Evolutionary conservation across 2,329 filamentous ascomycete species (phyloP), one percentile per base, ranked within the genome.

Genomic region (Neonectria ditissima): DNA sequence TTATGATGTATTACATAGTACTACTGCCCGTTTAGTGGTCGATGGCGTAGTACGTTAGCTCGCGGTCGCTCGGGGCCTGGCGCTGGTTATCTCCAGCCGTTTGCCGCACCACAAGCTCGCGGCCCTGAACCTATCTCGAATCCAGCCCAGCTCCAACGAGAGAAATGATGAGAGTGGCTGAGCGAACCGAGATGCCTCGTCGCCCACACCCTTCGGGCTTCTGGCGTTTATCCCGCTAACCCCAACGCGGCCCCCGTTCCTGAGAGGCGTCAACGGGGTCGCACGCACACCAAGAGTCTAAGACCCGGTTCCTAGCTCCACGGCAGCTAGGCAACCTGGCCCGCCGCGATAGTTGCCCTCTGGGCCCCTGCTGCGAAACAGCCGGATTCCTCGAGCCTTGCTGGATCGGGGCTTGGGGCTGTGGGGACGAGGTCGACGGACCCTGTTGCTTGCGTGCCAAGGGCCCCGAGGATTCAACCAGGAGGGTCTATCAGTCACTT

Each of bases 361-460:
- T 54, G 32, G 3, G 59, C 54, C 48, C 56, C 62, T 62, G 55
- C 44, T 54, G 59, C 65, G 69, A 70, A 71, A 69, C 68, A 67
- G 56, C 48, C 53, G 66, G 69, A 54, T 61, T 57, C 59, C 26
- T 53, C 41, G 14, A 55, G 56, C 69, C 45, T 69, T 63, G 54
- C 66, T 48, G 16, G 44, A 66, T 70, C 13, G 43, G 61, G 26
- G 32, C 44, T 44, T 59, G 41, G 43, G 60, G 62, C 43, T 58
- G 52, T 47, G 58, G 54, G 53, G 55, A 55, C 50, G 48, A 22
- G 51, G 43, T n/a, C 18, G 50, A 9, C 37, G 52, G 50, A 34
- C 24, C 18, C 30, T 32, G 9, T 32, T 32, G 2, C 13, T 32
- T 32, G 37, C 6, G 18, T 20, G n/a, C 45, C 30, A 39, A 28